Conservation (phyloP, 2,329 filamentous ascomycete species). For the Aspergillus sojae region DNA sequence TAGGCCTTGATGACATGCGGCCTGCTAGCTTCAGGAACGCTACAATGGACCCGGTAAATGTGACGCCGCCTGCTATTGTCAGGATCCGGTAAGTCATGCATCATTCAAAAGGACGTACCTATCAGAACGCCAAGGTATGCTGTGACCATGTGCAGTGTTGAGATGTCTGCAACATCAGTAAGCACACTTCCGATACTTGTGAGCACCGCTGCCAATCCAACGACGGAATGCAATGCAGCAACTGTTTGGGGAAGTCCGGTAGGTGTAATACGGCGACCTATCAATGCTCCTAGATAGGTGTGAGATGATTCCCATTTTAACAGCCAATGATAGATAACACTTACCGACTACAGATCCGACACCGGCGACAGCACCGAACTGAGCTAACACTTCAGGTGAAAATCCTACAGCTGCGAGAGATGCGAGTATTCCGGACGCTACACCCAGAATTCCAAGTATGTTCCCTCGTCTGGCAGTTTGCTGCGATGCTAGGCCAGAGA, state of each 20-base stretch:
- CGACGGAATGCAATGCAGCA: constrained; percentile 84
- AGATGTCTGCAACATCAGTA: constrained; percentile 68
- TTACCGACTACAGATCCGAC: constrained; percentile 67
- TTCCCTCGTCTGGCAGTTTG: constrained; percentile 83
- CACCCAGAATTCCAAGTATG: constrained; percentile 82
- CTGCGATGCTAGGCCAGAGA: constrained; percentile 81
- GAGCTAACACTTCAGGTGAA: constrained; percentile 73
- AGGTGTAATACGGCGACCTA: constrained; percentile 83
- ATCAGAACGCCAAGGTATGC: constrained; percentile 86
- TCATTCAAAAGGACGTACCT: constrained; percentile 42
- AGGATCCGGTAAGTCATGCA: neutral
- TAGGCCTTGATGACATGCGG: constrained; percentile 76
- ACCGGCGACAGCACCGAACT: constrained; percentile 76
- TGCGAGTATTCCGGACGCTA: constrained; percentile 78
- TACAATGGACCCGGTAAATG: constrained; percentile 87
- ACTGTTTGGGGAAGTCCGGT: constrained; percentile 89
- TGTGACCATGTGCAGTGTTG: constrained; percentile 80
- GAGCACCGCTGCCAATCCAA: constrained; percentile 83
- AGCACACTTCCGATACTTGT: constrained; percentile 88
- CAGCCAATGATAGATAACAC: constrained; percentile 4
- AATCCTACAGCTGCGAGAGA: constrained; percentile 82
- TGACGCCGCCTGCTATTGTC: constrained; percentile 63
- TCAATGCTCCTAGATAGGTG: constrained; percentile 62
- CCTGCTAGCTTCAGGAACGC: constrained; percentile 87
- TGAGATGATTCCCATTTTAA: constrained; percentile 6